Evolutionary conservation across 106 monocot species (phyloP).

Genomic region (Acanthochlamys bracteata): DNA sequence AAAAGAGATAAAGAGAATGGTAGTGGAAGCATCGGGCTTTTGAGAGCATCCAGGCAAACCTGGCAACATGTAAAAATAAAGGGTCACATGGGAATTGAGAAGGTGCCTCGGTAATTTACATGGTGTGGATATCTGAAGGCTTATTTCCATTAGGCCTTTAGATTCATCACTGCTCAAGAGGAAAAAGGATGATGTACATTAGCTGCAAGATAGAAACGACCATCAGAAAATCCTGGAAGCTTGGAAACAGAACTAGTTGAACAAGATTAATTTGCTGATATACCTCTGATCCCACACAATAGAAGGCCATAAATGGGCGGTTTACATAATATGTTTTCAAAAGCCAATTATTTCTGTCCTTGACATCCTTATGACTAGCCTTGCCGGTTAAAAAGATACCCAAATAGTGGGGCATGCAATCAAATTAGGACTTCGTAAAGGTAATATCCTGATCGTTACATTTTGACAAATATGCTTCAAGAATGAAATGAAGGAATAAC

Average conservation of each 20-base stretch:
- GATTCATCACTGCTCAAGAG: conserved; percentile 49
- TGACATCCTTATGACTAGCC: conserved; percentile 5
- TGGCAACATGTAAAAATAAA: conserved; percentile 13
- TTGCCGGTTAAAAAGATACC: not conserved
- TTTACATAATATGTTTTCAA: conserved; percentile 32
- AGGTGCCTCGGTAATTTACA: not conserved
- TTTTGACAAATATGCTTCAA: not conserved
- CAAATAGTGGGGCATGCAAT: not conserved
- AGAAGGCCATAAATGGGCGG: conserved; percentile 84
- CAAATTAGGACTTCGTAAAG: not conserved
- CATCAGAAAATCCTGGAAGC: not conserved
- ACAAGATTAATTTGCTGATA: not conserved
- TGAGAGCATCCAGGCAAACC: conserved; percentile 42
- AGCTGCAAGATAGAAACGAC: conserved; percentile 38
- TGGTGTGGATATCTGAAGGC: not conserved
- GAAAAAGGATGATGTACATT: conserved; percentile 75
- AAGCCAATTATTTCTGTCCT: conserved; percentile 4
- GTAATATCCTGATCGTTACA: too few relatives aligned
- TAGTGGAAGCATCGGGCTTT: conserved; percentile 27
- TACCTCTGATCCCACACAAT: conserved; percentile 94
- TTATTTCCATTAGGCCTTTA: conserved; percentile 55
- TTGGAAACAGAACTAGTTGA: not conserved
- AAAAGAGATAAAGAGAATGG: conserved; percentile 41
- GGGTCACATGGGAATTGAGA: not conserved
- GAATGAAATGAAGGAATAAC: too few relatives aligned